Base-by-base conservation (phyloP, 305 asterid species). In the Petunia hybrid region DNA sequence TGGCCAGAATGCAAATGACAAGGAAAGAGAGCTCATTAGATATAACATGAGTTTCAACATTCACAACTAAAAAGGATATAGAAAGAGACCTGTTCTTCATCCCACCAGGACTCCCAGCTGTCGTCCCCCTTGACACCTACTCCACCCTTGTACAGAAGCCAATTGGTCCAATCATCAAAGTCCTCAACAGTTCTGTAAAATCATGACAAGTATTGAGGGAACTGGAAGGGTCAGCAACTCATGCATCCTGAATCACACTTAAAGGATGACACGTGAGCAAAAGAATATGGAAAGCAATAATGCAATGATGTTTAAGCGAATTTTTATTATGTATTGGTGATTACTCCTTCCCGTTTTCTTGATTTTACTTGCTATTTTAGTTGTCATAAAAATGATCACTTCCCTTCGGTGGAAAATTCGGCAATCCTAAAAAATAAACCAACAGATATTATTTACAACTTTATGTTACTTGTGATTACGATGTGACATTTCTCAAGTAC, bases 91-190 rank as follows among this genome's bases (percentile, higher is more conserved):
- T 96, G 99, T 87, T 97, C 99, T 88, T 97, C 99, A 77, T 93
- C 99, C 99, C 99, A 97, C 99, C 99, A 97, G 67, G 98, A 94
- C 89, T 97, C 99, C 99, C 99, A 97, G 82, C 99, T 97, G 83
- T 90, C 84, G 35, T 97, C 99, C 78, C 98, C 99, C 86, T 91
- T 93, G 83, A 97, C 86, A 77, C 99, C 99, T 84, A 97, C 99
- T 82, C 99, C 99, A 71, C 99, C 99, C 87, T 97, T 94, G 82
- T 97, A 94, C 92, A 94, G 85, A 70, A 97, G 97, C 99, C 99
- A 97, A 87, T 87, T 93, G 81, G 92, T 95, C 99, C 99, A 97
- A 84, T 97, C 97, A 87, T 97, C 99, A 87, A 95, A 97, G 89
- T 97, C 99, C 86, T 97, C 99, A 6, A 97, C 99, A 16, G 99